Percentiles rank a stretch among this genome's conserved stretches.
Evolutionary conservation across 306 rosid species (phyloP).

Genomic region (Dryas alaskensis): DNA sequence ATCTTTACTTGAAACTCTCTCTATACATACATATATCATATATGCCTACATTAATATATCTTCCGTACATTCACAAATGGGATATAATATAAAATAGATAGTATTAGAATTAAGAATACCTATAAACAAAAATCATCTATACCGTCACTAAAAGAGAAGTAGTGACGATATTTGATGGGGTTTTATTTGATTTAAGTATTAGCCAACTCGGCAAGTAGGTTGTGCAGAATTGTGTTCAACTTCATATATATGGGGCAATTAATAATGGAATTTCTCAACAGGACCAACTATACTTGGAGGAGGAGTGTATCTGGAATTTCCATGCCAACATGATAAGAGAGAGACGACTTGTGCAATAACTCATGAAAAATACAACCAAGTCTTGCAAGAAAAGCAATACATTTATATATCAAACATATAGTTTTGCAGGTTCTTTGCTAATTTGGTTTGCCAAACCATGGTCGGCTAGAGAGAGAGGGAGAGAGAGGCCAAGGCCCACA

Average conservation of each 20-base stretch:
- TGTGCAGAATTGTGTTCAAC: not conserved
- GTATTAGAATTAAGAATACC: no score
- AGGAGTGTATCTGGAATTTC: constrained; percentile 22
- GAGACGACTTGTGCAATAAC: constrained; percentile 30
- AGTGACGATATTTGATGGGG: not conserved
- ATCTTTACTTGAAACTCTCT: no score
- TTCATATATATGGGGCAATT: not conserved
- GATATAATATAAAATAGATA: not conserved
- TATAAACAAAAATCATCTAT: not conserved
- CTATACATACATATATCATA: no score
- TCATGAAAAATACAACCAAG: not conserved
- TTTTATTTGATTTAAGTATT: not conserved
- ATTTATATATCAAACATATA: not conserved
- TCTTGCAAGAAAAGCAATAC: constrained; percentile 47
- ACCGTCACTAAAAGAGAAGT: not conserved
- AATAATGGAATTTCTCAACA: not conserved
- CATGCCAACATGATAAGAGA: constrained; percentile 18
- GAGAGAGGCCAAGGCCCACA: not conserved
- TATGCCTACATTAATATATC: not conserved
- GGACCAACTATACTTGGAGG: constrained; percentile 1
- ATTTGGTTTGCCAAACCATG: constrained; percentile 22
- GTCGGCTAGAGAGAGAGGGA: not conserved
- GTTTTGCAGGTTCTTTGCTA: constrained; percentile 28
- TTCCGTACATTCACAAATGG: not conserved
- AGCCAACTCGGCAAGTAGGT: constrained; percentile 10